Evolutionary conservation across 164 flowering plant genomes (phyloP).

Genomic region (Magnolia kwangsiensis): DNA sequence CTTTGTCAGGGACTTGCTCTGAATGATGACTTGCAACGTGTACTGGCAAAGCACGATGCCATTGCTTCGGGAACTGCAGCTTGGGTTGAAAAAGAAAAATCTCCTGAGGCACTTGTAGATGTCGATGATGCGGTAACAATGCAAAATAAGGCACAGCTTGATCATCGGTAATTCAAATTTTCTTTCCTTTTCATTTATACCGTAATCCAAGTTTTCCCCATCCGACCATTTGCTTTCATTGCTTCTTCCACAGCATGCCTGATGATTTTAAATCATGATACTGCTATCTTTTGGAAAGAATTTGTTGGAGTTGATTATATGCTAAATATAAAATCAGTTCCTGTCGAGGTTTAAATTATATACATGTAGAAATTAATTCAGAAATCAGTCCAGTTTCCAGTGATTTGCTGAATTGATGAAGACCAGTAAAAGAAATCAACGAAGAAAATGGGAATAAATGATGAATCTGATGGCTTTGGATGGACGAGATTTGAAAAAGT

Average conservation of each 20-base stretch:
- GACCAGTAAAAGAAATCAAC: too few species aligned
- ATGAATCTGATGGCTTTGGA: too few species aligned
- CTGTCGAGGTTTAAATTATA: too few species aligned
- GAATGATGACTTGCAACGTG: conserved; percentile 93
- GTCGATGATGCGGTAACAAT: conserved; percentile 53
- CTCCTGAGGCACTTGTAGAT: conserved; percentile 49
- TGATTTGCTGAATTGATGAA: too few species aligned
- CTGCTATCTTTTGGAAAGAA: too few species aligned
- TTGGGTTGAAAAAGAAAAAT: conserved; percentile 47
- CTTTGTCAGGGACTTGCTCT: conserved; percentile 82
- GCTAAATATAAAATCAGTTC: too few species aligned
- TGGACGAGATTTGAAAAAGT: too few species aligned
- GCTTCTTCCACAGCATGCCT: neutral
- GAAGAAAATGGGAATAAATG: too few species aligned
- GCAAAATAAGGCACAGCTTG: conserved; percentile 30
- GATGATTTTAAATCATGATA: too few species aligned
- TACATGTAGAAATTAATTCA: too few species aligned
- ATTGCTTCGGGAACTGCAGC: conserved; percentile 60
- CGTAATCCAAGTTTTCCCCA: neutral
- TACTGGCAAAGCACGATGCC: conserved; percentile 75
- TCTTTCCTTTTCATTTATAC: neutral
- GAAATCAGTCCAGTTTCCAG: too few species aligned
- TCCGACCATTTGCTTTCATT: neutral
- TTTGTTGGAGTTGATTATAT: too few species aligned
- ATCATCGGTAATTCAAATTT: conserved; percentile 37